Base-by-base conservation (phyloP, 2,329 filamentous ascomycete genomes). In the Exophiala dermatitidis region DNA sequence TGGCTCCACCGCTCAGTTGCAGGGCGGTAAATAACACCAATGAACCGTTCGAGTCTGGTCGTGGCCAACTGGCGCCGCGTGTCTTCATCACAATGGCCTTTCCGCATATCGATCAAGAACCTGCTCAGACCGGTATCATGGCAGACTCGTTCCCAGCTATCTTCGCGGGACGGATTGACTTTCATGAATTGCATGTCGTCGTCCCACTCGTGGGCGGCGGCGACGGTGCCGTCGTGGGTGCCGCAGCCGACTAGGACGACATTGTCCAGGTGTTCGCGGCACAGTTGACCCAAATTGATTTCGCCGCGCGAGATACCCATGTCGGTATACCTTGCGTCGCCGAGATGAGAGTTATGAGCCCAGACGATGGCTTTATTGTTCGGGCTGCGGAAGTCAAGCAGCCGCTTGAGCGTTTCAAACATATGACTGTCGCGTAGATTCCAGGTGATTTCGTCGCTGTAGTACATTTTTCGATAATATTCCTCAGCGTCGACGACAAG, bases 221-320 rank as follows among this genome's bases (percentile, higher is more conserved):
- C 76, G 1, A 79, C 77, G 0, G 75, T 78, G 3, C 77, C 77
- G 0, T 68, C 71, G 59, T 79, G 71, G 2, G 74, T 76, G 4
- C 74, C 70, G 50, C 74, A 77, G 6, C 77, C 77, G 47, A 76
- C 62, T 52, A 74, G 69, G 3, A 67, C 66, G 10, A 74, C 71
- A 31, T 73, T 66, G 2, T 68, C 63, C 52, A 72, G 71, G 7
- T 66, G 59, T 61, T 77, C 70, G 28, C 73, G 71, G 61, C 74
- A 78, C n/a, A 79, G 63, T 63, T 79, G 77, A 0, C 77, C 77
- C n/a, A 79, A 67, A 57, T 78, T 79, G 45, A 77, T 62, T 62
- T 78, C 74, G 5, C 70, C 69, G 12, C 68, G 64, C 2, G 66
- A 62, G 33, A 62, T 65, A 6, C 74, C 72, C 75, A 77, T 77